phyloP scores from a whole-genome alignment of 108 stramenopile genomes.

The Fistulifera solaris region DNA sequence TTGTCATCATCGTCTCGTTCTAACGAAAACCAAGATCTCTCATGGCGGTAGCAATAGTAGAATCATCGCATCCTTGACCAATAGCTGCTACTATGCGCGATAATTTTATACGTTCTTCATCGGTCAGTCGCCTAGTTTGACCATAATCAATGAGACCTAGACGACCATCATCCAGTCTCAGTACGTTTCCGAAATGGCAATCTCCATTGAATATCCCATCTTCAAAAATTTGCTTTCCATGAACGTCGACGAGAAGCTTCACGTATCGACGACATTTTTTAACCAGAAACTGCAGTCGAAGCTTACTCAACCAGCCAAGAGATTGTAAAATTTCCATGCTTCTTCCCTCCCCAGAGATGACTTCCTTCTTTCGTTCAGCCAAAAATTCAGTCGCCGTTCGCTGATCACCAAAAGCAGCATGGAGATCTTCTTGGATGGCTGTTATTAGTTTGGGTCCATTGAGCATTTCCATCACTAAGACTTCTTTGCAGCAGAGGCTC shows the following conservation, averaged over 20 bases:
- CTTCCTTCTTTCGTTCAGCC: constrained; percentile 13
- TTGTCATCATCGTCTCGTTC: constrained; percentile 31
- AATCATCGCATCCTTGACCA: constrained; percentile 12
- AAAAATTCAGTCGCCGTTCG: constrained; percentile 24
- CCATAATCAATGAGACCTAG: constrained; percentile 73
- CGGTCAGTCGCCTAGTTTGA: constrained; percentile 36
- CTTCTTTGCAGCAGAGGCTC: constrained; percentile 39
- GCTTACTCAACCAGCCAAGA: not conserved
- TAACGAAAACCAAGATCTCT: constrained; percentile 44
- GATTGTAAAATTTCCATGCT: not conserved
- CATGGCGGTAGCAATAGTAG: constrained; percentile 39
- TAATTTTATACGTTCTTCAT: constrained; percentile 38
- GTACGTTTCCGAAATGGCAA: constrained; percentile 33
- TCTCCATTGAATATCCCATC: constrained; percentile 61
- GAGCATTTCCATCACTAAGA: constrained; percentile 66
- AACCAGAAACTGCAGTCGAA: constrained; percentile 24
- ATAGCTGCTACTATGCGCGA: constrained; percentile 41
- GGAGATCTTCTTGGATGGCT: constrained; percentile 38
- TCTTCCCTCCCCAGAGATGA: constrained; percentile 1
- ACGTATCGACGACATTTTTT: constrained; percentile 26
- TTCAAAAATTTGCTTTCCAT: constrained; percentile 61
- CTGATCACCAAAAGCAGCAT: constrained; percentile 32
- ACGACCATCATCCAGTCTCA: constrained; percentile 34
- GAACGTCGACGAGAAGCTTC: constrained; percentile 48
- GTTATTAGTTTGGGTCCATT: constrained; percentile 46